Base-by-base conservation (phyloP, 1,139 yeast species). In the Chernovozyma sophiae-reginae region DNA sequence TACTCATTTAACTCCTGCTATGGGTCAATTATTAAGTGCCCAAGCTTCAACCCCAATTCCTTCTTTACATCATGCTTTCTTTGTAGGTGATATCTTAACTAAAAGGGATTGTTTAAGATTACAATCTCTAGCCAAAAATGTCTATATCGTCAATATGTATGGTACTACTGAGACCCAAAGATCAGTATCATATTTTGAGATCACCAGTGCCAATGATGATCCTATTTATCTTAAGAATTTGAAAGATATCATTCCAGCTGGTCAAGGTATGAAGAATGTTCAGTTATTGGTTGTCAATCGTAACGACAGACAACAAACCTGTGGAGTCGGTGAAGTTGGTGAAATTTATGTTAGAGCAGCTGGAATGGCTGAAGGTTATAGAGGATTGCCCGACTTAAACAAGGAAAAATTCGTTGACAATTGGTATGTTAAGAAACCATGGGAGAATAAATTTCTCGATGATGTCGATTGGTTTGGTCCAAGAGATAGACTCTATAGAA, bases 151-250 rank as follows among this genome's bases (percentile, higher is more conserved):
- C 46, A 94, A 94, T 64, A 94, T 94, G 99, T 94, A 94, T 59
- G 99, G 99, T 55, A 94, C 98, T 29, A 94, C 99, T 10, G 99
- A 94, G 65, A 94, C 98, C 13, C 99, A 94, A 68, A 79, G 98
- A 58, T 89, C 98, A 2, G 99, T 94, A 15, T 89, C 97, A 0
- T 94, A 77, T 64, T 94, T 80, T 61, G 95, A 87, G 57, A 90
- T 94, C 45, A 80, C 86, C 37, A 79, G 95, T 25, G 73, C 87
- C 47, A 59, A 73, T 29, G 58, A 70, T 27, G 90, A 89, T 56
- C 75, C 95, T 18, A 65, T 76, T 15, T 90, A 86, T 61, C 72
- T 94, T 55, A 82, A 80, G 55, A 76, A 82, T 35, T 85, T 86
- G 65, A 94, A 94, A 64, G 97, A 94, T 54, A 85, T 89, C 40